Conservation (phyloP, 306 rosid genomes). For the Fragaria iinumae region DNA sequence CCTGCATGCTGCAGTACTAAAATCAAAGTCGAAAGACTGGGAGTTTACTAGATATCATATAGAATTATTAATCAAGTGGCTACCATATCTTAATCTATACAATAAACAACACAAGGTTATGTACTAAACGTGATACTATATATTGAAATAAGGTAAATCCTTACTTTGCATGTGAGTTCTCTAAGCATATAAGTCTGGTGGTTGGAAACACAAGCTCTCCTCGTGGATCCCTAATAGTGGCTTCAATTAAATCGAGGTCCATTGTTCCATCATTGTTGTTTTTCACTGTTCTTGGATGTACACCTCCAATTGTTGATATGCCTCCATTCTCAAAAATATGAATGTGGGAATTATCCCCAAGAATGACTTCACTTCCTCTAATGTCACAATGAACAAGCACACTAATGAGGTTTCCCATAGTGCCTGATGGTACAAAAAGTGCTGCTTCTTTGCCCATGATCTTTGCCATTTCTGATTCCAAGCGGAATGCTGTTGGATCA, state of each 20-base stretch:
- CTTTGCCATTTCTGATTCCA: constrained; percentile 76
- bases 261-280: constrained; percentile 86
- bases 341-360: constrained; percentile 77
- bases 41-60: constrained; percentile 1
- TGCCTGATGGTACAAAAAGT: constrained; percentile 89
- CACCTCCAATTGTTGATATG: constrained; percentile 86
- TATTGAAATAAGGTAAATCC: constrained; percentile 7
- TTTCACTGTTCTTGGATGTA: constrained; percentile 67
- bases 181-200: constrained; percentile 89
- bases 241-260: constrained; percentile 68
- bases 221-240: constrained; percentile 70
- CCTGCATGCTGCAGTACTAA: background rate
- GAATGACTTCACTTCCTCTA: constrained; percentile 92
- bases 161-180: constrained; percentile 90
- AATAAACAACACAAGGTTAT: constrained; percentile 1
- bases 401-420: constrained; percentile 91
- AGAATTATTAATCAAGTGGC: background rate
- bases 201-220: constrained; percentile 68
- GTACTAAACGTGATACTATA: background rate
- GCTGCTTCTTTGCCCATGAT: constrained; percentile 82
- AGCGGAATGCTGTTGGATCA: constrained; percentile 69
- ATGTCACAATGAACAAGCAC: constrained; percentile 83
- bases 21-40: background rate
- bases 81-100: constrained; percentile 2
- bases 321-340: constrained; percentile 88